Percentiles rank a stretch among this genome's conserved stretches.
These are phyloP conservation scores for Pseudogymnoascus sp. DNA, from an alignment of 2,329 filamentous ascomycete species.

Conservation along the genomic window DNA sequence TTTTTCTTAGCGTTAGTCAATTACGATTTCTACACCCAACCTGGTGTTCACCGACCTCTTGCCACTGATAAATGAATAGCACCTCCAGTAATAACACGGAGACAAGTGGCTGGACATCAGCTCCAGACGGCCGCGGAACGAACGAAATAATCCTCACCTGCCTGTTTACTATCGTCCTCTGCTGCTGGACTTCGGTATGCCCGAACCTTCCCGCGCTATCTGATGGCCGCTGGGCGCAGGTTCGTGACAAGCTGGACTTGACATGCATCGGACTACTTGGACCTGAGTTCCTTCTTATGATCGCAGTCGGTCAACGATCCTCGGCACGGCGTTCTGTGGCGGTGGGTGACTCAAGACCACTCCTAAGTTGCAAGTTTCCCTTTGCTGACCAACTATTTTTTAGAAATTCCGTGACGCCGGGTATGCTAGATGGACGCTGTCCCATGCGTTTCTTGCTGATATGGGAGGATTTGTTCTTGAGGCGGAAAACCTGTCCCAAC, in stretches of 20 bases:
- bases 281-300: conserved; percentile 32
- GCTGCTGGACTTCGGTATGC: conserved; percentile 35
- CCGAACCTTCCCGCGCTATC: conserved; percentile 31
- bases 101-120: conserved; percentile 30
- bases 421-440: conserved; percentile 31
- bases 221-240: conserved; percentile 27
- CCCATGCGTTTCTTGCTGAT: conserved; percentile 36
- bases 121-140: conserved; percentile 33
- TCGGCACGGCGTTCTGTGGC: conserved; percentile 31
- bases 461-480: conserved; percentile 35
- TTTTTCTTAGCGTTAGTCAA: no score
- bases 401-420: conserved; percentile 14
- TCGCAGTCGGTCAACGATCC: conserved; percentile 31
- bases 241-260: conserved; percentile 30
- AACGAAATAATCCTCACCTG: conserved; percentile 36
- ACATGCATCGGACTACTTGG: conserved; percentile 31
- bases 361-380: background rate
- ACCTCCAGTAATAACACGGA: background rate
- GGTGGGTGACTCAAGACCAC: conserved; percentile 9
- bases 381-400: background rate
- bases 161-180: conserved; percentile 35
- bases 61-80: background rate
- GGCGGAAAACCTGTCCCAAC: conserved; percentile 21
- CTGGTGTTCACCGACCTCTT: no score
- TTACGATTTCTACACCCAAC: no score